Percentiles rank a stretch among this genome's conserved stretches.
These are phyloP conservation scores for Haplosporangium sp. DNA, from an alignment of 371 early-diverging fungal genomes.

Conservation along the genomic window DNA sequence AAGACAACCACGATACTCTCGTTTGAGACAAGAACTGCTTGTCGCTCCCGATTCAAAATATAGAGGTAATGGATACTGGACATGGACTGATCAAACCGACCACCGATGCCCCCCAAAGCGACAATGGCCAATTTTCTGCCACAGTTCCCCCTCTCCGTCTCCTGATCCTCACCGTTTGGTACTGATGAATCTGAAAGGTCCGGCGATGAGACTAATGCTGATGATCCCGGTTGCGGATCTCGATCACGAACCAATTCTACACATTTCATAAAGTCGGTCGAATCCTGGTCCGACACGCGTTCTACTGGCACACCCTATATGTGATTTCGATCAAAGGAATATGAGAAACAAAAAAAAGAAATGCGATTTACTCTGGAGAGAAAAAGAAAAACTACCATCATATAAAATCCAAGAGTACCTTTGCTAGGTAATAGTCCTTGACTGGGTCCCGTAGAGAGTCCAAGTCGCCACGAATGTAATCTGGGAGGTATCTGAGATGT, in stretches of 20 bases:
- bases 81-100: conserved; percentile 93
- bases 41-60: conserved; percentile 62
- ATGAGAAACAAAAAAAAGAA: too few species aligned
- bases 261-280: conserved; percentile 93
- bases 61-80: conserved; percentile 78
- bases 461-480: conserved; percentile 86
- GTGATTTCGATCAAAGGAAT: not conserved
- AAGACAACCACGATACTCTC: conserved; percentile 80
- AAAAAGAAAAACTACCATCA: not conserved
- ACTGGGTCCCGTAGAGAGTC: conserved; percentile 82
- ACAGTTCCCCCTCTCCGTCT: conserved; percentile 5
- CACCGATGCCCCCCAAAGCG: conserved; percentile 86
- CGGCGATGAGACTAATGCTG: not conserved
- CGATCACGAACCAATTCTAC: conserved; percentile 55
- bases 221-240: conserved; percentile 29
- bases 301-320: conserved; percentile 64
- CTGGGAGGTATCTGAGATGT: conserved; percentile 73
- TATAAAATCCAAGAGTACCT: conserved; percentile 32
- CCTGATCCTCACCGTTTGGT: not conserved
- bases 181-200: not conserved
- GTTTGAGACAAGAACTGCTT: conserved; percentile 72
- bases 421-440: conserved; percentile 70
- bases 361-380: not conserved
- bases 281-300: conserved; percentile 67
- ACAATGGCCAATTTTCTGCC: conserved; percentile 69